Conservation (phyloP, 768 basidiomycete species). For the Gloeostereum incarnatum region DNA sequence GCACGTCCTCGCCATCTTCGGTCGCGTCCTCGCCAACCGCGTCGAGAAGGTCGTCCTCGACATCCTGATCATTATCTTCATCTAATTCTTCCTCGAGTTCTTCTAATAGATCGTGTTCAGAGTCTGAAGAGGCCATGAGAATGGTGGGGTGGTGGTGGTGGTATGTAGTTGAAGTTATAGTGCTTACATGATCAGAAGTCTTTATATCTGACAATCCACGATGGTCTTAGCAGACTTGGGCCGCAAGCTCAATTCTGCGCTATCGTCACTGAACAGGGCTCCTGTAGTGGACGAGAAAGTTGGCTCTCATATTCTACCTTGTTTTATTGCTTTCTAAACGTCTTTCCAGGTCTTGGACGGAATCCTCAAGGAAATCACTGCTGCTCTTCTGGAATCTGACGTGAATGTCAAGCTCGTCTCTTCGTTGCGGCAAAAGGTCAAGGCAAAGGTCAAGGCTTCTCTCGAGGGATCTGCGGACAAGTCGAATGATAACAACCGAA, state of each 20-base stretch:
- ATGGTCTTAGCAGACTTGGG: slow-evolving; percentile 98
- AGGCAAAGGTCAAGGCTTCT: slow-evolving; percentile 78
- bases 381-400: slow-evolving; percentile 91
- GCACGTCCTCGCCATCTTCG: slow-evolving; percentile 62
- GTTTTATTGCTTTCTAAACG: slow-evolving; percentile 3
- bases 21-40: slow-evolving; percentile 50
- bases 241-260: slow-evolving; percentile 85
- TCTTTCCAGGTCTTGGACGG: slow-evolving; percentile 76
- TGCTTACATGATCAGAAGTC: neutral
- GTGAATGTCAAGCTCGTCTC: slow-evolving; percentile 97
- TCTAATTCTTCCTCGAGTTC: slow-evolving; percentile 50
- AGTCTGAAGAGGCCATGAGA: slow-evolving; percentile 46
- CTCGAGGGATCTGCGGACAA: slow-evolving; percentile 63
- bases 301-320: slow-evolving; percentile 9
- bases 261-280: slow-evolving; percentile 81
- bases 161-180: neutral
- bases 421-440: slow-evolving; percentile 80
- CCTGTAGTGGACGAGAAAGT: slow-evolving; percentile 91
- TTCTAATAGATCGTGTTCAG: slow-evolving; percentile 55
- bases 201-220: slow-evolving; percentile 15
- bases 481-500: slow-evolving; percentile 72
- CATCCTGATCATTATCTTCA: slow-evolving; percentile 36
- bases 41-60: slow-evolving; percentile 54
- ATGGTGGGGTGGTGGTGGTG: too few species aligned
- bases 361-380: slow-evolving; percentile 89